Base-by-base conservation (phyloP, 2,329 filamentous ascomycete genomes). In the Tolypocladium album region DNA sequence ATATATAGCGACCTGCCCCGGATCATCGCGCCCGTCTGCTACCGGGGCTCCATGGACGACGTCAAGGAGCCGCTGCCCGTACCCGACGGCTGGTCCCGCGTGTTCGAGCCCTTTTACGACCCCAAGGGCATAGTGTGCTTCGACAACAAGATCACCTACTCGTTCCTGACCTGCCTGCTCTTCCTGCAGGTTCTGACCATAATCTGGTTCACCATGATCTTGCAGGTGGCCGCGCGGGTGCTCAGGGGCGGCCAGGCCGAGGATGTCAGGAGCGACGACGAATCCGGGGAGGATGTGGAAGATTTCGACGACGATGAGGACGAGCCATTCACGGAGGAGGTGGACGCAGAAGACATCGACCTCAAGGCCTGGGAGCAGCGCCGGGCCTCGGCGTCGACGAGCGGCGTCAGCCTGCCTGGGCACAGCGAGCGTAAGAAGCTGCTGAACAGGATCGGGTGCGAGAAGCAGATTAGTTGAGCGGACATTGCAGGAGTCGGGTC, bases 171-270 rank as follows among this genome's bases (percentile, higher is more conserved):
- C 15, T 81, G 90, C 45, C 84, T 99, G 2, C 78, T 94, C 17
- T 82, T 86, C 40, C 79, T 99, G 27, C 92, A 97, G 74, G 78
- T 81, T 24, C 82, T 99, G 60, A 92, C 89, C 43, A 78, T 96
- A 39, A 81, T 89, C 63, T 99, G 94, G 94, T 96, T 97, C 68
- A 82, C 79, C 63, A 89, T 96, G 85, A 96, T 97, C 66, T 74
- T 92, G 52, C 85, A 86, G 61, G 89, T 97, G 1, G 91, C 91
- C 15, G 80, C 88, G 61, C 86, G 87, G 61, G 92, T 97, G 9
- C 70, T 97, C 45, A 83, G 81, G 57, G 92, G 93, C 42, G 83
- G 81, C 38, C 80, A 84, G 45, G 92, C 93, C 6, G 92, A 97
- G 64, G 94, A 99, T 69, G 83, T 85, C 36, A 86, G 94, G 61